Percentiles rank a stretch among this genome's conserved stretches.
Conservation (phyloP, 1,139 yeast genomes). For the Hansenula lynferdii region DNA sequence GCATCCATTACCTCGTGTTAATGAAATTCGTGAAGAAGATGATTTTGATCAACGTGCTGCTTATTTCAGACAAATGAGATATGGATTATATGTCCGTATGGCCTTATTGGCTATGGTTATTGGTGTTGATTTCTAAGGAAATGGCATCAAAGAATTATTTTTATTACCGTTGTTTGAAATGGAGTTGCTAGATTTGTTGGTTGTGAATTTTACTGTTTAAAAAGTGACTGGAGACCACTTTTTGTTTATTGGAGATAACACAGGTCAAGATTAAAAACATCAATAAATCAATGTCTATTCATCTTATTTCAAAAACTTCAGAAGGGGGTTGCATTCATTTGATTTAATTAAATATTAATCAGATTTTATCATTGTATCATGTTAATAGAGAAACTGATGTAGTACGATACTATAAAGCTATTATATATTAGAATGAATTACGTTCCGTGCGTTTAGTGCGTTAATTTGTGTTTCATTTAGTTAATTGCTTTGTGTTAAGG, state of each 20-base stretch:
- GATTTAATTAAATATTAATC: neutral
- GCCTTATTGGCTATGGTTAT: conserved; percentile 96
- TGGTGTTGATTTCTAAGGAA: conserved; percentile 58
- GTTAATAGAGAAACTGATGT: neutral
- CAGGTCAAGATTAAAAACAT: no score
- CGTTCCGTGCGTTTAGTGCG: neutral
- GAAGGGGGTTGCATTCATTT: neutral
- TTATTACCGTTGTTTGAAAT: neutral
- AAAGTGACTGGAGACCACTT: conserved; percentile 13
- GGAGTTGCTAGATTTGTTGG: neutral
- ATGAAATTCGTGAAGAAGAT: conserved; percentile 95
- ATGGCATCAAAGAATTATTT: neutral
- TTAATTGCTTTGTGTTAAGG: conserved; percentile 1
- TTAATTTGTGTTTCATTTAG: neutral
- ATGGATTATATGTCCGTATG: conserved; percentile 98
- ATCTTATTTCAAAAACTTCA: no score
- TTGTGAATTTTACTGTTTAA: neutral
- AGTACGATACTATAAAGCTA: neutral
- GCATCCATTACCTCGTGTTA: conserved; percentile 98
- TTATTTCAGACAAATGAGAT: conserved; percentile 98
- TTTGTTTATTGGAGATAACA: neutral
- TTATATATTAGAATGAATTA: no score
- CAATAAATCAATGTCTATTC: no score
- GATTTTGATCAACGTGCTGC: conserved; percentile 99
- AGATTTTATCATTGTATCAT: neutral